phyloP scores from a whole-genome alignment of 2,329 filamentous ascomycete species.

The Penicillium sp. region DNA sequence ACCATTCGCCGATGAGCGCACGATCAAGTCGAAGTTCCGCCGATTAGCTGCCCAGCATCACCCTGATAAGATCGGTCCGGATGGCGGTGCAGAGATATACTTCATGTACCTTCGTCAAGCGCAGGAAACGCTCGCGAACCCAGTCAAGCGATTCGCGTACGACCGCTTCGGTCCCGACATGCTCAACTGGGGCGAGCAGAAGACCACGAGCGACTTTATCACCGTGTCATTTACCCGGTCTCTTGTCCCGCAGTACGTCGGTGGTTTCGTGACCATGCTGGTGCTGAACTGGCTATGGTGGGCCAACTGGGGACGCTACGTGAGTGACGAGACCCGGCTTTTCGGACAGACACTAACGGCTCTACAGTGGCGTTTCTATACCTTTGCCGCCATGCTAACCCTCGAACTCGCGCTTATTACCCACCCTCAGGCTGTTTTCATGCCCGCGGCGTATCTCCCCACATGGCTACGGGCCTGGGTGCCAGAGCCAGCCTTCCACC shows the following conservation, averaged over 20 bases:
- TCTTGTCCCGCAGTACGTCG: constrained; percentile 40
- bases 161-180: constrained; percentile 80
- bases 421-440: constrained; percentile 45
- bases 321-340: constrained; percentile 29
- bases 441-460: constrained; percentile 35
- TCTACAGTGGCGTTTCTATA: constrained; percentile 51
- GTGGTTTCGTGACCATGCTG: constrained; percentile 36
- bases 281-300: constrained; percentile 43
- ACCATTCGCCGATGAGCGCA: constrained; percentile 66
- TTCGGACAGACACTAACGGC: background rate
- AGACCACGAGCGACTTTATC: constrained; percentile 70
- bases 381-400: constrained; percentile 53
- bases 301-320: constrained; percentile 46
- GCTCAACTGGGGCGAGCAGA: constrained; percentile 54
- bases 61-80: constrained; percentile 71
- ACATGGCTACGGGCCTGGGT: constrained; percentile 28
- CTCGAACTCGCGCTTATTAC: constrained; percentile 60
- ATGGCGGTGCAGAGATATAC: constrained; percentile 48
- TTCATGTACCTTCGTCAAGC: constrained; percentile 84
- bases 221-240: constrained; percentile 58
- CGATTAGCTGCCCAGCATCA: constrained; percentile 68
- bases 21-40: constrained; percentile 81
- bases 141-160: constrained; percentile 78
- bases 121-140: constrained; percentile 76
- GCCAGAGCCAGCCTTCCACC: constrained; percentile 46